A percentile compares a stretch with the other conserved stretches of the same genome.
phyloP scores from a whole-genome alignment of 2,329 filamentous ascomycete genomes.

The Penicillium crustosum region DNA sequence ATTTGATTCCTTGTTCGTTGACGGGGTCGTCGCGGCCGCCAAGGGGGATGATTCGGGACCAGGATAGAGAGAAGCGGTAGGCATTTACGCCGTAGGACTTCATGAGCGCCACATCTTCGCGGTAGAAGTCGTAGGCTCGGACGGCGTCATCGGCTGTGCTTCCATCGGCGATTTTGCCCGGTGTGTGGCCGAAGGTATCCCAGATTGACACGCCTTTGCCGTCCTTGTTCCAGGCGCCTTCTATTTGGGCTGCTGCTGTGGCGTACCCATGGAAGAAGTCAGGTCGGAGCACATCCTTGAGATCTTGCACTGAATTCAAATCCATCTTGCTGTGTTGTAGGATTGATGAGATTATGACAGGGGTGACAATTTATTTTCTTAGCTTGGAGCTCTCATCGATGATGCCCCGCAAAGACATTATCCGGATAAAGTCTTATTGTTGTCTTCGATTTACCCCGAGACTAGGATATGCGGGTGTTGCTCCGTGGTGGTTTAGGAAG shows the following conservation, averaged over 20 bases:
- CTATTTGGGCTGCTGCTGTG: conserved; percentile 59
- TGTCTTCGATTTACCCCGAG: conserved; percentile 9
- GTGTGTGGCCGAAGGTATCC: conserved; percentile 74
- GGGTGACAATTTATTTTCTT: not conserved
- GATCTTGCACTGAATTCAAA: conserved; percentile 27
- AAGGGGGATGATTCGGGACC: conserved; percentile 71
- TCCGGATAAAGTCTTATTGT: not conserved
- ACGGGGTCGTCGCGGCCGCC: conserved; percentile 73
- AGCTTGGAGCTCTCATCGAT: not conserved
- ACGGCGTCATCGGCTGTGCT: conserved; percentile 72
- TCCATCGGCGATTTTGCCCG: conserved; percentile 74
- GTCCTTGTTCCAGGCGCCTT: conserved; percentile 69
- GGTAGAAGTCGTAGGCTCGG: conserved; percentile 75
- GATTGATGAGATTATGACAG: not conserved
- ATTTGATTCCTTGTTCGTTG: conserved; percentile 72
- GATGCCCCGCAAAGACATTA: not conserved
- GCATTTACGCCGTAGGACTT: conserved; percentile 68
- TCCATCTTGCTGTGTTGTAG: conserved; percentile 20
- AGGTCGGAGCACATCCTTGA: conserved; percentile 25
- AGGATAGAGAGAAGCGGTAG: conserved; percentile 80
- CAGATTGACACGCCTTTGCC: conserved; percentile 77
- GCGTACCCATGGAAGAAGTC: conserved; percentile 35
- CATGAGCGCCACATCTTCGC: conserved; percentile 70
- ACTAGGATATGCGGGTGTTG: conserved; percentile 1
- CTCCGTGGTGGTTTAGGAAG: conserved; percentile 16